Conservation (phyloP, 1,284 basidiomycete species). For the Ganoderma lingzhi region DNA sequence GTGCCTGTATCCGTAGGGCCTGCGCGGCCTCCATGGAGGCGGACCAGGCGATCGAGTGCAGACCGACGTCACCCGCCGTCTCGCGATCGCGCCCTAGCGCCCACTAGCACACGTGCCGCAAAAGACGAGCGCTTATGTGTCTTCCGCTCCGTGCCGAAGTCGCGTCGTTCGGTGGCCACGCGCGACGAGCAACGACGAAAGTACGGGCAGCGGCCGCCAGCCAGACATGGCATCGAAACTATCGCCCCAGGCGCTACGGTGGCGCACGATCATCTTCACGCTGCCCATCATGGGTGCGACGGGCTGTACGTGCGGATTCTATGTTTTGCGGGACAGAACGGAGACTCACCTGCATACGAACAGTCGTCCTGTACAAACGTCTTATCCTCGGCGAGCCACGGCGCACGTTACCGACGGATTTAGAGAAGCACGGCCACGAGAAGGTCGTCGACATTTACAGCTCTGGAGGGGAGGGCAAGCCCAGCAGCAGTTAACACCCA, state of each 20-base stretch:
- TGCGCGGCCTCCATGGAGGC: slow-evolving; percentile 7
- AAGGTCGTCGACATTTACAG: slow-evolving; percentile 32
- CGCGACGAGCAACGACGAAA: slow-evolving; percentile 18
- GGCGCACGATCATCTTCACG: slow-evolving; percentile 67
- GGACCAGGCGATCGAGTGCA: slow-evolving; percentile 14
- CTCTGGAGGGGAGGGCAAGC: slow-evolving; percentile 13
- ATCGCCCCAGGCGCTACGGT: slow-evolving; percentile 57
- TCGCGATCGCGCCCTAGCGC: slow-evolving; percentile 18
- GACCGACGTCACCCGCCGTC: slow-evolving; percentile 29
- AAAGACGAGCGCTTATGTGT: background rate
- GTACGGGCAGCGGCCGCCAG: background rate
- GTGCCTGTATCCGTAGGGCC: background rate
- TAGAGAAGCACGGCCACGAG: slow-evolving; percentile 30
- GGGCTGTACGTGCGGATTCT: slow-evolving; percentile 48
- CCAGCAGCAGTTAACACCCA: background rate
- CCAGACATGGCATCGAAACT: slow-evolving; percentile 36
- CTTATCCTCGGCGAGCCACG: slow-evolving; percentile 69
- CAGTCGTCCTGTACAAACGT: slow-evolving; percentile 74
- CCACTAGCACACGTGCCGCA: slow-evolving; percentile 20
- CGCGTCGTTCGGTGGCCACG: slow-evolving; percentile 11
- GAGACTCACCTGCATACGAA: slow-evolving; percentile 11
- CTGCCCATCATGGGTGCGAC: slow-evolving; percentile 70
- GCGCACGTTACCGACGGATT: slow-evolving; percentile 36
- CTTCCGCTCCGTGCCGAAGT: slow-evolving; percentile 23
- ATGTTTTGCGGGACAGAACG: background rate